Evolutionary conservation across 1,284 basidiomycete species (phyloP).

Genomic region (Cryptococcus sp.): DNA sequence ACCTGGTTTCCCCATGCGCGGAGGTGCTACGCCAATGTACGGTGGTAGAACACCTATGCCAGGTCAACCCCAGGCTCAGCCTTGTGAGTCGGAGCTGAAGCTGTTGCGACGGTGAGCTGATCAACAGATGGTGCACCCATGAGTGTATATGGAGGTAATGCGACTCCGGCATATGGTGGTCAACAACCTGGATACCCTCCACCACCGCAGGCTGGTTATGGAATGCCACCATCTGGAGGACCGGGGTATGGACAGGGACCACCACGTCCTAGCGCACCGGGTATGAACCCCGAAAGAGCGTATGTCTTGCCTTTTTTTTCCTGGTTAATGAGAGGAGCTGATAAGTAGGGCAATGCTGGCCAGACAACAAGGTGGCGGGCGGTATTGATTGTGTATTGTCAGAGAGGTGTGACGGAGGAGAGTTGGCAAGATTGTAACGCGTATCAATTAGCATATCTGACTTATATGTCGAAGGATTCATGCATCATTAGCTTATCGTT

Average conservation of each 20-base stretch:
- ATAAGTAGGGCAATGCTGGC: slow-evolving; percentile 28
- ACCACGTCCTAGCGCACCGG: slow-evolving; percentile 2
- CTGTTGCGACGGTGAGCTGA: neutral
- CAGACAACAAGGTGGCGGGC: slow-evolving; percentile 23
- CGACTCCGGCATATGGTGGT: slow-evolving; percentile 3
- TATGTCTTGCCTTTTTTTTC: slow-evolving; percentile 14
- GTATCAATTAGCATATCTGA: neutral
- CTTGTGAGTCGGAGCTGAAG: slow-evolving; percentile 16
- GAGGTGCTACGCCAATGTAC: slow-evolving; percentile 24
- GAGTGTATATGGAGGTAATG: slow-evolving; percentile 6
- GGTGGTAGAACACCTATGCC: slow-evolving; percentile 23
- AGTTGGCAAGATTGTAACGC: neutral
- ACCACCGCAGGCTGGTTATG: slow-evolving; percentile 10
- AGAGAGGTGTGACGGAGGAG: neutral
- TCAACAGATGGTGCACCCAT: neutral
- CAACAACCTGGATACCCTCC: slow-evolving; percentile 12
- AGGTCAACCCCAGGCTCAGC: slow-evolving; percentile 27
- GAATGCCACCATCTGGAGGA: slow-evolving; percentile 2
- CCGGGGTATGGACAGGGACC: slow-evolving; percentile 8
- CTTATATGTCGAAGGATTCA: too few relatives aligned
- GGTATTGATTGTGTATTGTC: slow-evolving; percentile 10
- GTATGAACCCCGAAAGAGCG: slow-evolving; percentile 39
- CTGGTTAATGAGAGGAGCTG: neutral
- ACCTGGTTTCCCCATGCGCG: slow-evolving; percentile 46
- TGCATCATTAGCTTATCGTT: too few relatives aligned